These are phyloP conservation scores for Kodamaea derodonti DNA, from an alignment of 1,139 yeast species.

Conservation along the genomic window DNA sequence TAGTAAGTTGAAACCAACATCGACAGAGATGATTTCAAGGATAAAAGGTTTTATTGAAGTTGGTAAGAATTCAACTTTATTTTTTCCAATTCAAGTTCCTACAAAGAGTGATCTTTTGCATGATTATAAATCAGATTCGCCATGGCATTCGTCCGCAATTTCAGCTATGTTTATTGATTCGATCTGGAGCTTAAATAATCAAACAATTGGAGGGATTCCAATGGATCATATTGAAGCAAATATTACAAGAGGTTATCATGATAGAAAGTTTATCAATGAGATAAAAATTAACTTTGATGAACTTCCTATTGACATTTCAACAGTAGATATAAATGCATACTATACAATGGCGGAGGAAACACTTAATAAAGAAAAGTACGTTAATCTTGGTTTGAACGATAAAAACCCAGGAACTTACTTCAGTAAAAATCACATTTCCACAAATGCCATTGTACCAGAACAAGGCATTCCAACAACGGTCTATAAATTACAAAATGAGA, in stretches of 20 bases:
- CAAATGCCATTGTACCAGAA: slow-evolving; percentile 7
- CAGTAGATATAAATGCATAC: slow-evolving; percentile 15
- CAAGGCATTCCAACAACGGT: slow-evolving; percentile 12
- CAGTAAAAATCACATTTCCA: slow-evolving; percentile 12
- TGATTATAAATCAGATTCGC: slow-evolving; percentile 17
- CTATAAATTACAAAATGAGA: slow-evolving; percentile 15
- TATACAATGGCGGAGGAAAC: slow-evolving; percentile 5
- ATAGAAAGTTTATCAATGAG: slow-evolving; percentile 35
- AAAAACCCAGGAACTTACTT: slow-evolving; percentile 10
- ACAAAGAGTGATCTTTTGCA: slow-evolving; percentile 4
- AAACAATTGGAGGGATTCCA: slow-evolving; percentile 14
- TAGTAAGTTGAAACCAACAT: slow-evolving; percentile 2
- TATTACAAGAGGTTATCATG: slow-evolving; percentile 24
- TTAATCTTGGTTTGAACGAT: slow-evolving; percentile 10
- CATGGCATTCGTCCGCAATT: slow-evolving; percentile 43
- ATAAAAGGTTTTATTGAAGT: slow-evolving; percentile 46
- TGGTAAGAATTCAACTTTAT: slow-evolving; percentile 42
- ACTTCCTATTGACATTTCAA: slow-evolving; percentile 6
- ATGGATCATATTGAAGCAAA: slow-evolving; percentile 35
- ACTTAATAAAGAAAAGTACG: not conserved
- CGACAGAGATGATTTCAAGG: slow-evolving; percentile 28
- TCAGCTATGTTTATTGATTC: slow-evolving; percentile 31
- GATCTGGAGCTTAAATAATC: slow-evolving; percentile 38
- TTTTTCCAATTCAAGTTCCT: slow-evolving; percentile 41
- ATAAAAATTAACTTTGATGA: slow-evolving; percentile 16